Base-by-base conservation (phyloP, 805 yeast genomes). In the Myxozyma neglecta region DNA sequence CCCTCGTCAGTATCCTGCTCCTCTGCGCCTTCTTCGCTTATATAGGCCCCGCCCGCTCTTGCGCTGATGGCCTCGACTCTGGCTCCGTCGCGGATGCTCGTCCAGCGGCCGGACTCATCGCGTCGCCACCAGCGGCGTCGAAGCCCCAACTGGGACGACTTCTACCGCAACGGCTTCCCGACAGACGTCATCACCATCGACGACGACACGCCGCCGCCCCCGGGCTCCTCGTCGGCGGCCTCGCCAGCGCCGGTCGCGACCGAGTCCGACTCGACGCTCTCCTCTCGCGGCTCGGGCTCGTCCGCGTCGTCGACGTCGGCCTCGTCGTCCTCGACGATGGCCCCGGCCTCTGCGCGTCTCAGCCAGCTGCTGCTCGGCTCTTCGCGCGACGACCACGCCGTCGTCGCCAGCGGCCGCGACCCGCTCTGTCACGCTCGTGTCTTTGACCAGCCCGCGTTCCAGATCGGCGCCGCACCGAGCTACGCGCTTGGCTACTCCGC, bases 101-200 rank as follows among this genome's bases (percentile, higher is more conserved):
- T 37, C n/a, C 55, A 51, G 46, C 46, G 18, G 46, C 32, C 43
- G 16, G 44, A 36, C 16, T 50, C 53, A 29, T n/a, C 43, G 18
- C 44, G 53, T 18, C 37, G 44, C 14, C 53, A 44, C 45, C 20
- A 37, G 16, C 61, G 55, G 59, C 56, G 29, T 24, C 29, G 63
- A 18, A 32, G 52, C 9, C 69, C 70, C 13, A 66, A 72, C 59
- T 73, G 76, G 75, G 60, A 63, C 47, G 68, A 69, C 56, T 73
- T 68, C 59, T 73, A 71, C 56, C 60, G 65, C 29, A 72, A 72
- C 63, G 74, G 74, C 37, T 62, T 64, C 47, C 75, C 72, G 40
- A 59, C 70, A 29, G 70, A 70, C 37, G 71, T 74, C 55, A 71
- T 74, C 56, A 74, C 73, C 39, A 74, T 73, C 39, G 75, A 74